phyloP scores from a whole-genome alignment of 176 grass and related monocot genomes.

The Saccharum officinarum region DNA sequence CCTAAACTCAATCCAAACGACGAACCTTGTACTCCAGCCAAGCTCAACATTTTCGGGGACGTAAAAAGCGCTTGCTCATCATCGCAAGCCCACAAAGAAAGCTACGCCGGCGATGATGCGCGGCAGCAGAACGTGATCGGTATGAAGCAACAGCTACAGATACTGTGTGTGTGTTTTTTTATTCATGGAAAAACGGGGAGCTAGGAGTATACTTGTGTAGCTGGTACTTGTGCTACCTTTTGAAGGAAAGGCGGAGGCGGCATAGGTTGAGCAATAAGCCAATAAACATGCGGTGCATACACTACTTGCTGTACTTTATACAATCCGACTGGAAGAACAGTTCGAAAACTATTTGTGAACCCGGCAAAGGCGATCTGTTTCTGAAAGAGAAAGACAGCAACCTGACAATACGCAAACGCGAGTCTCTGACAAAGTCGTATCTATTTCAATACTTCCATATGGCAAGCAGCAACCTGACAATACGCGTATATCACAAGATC shows the following conservation, averaged over 20 bases:
- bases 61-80: slow-evolving; percentile 38
- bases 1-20: slow-evolving; percentile 1
- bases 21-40: slow-evolving; percentile 21
- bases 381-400: neutral
- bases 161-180: neutral
- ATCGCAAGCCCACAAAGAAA: slow-evolving; percentile 38
- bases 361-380: slow-evolving; percentile 32
- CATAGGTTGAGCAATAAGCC: neutral
- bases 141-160: neutral
- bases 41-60: slow-evolving; percentile 33
- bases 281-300: slow-evolving; percentile 27
- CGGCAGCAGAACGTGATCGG: neutral
- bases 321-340: slow-evolving; percentile 4
- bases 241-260: slow-evolving; percentile 22
- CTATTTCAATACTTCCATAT: slow-evolving; percentile 16
- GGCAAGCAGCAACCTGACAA: neutral
- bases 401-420: slow-evolving; percentile 9
- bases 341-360: neutral
- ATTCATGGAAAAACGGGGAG: neutral
- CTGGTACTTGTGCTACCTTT: slow-evolving; percentile 4
- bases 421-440: slow-evolving; percentile 18
- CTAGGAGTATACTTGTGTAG: neutral
- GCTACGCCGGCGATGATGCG: slow-evolving; percentile 31
- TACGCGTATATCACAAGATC: neutral
- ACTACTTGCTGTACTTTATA: neutral